Conservation (phyloP, 2,329 filamentous ascomycete genomes). For the Lachnellula hyalina region DNA sequence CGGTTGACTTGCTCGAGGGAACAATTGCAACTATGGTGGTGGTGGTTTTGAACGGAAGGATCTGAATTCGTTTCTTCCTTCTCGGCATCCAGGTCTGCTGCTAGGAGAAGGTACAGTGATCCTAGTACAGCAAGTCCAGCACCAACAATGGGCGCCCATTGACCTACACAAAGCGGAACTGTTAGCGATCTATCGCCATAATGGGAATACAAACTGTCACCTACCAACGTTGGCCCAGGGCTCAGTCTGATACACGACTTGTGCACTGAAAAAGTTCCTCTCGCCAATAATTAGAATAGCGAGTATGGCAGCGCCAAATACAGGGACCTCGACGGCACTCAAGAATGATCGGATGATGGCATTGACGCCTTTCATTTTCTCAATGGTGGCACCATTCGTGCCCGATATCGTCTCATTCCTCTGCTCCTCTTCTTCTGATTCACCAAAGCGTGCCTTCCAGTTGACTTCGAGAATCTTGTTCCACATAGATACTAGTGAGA, state of each 20-base stretch:
- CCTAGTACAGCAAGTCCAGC: conserved; percentile 53
- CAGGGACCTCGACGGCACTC: conserved; percentile 49
- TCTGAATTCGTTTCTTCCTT: conserved; percentile 2
- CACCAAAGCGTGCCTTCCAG: conserved; percentile 44
- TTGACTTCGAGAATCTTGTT: conserved; percentile 60
- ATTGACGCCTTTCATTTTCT: conserved; percentile 50
- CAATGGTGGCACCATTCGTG: conserved; percentile 49
- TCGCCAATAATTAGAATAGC: conserved; percentile 58
- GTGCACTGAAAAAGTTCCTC: conserved; percentile 55
- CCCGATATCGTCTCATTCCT: conserved; percentile 42
- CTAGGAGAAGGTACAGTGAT: conserved; percentile 50
- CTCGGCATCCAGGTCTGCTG: conserved; percentile 9
- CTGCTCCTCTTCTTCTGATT: conserved; percentile 25
- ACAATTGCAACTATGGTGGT: neutral
- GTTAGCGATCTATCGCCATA: conserved; percentile 1
- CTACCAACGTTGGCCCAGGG: conserved; percentile 55
- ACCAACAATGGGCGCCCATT: conserved; percentile 57
- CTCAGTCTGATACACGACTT: conserved; percentile 55
- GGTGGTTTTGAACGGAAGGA: neutral
- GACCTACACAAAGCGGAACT: conserved; percentile 38
- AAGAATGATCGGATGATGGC: conserved; percentile 48
- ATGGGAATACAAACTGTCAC: conserved; percentile 19
- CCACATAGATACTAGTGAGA: conserved; percentile 57
- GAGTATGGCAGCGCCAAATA: conserved; percentile 54
- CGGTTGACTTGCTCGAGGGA: neutral